phyloP scores from a whole-genome alignment of 2,329 filamentous ascomycete genomes.

The Fusarium sp. region DNA sequence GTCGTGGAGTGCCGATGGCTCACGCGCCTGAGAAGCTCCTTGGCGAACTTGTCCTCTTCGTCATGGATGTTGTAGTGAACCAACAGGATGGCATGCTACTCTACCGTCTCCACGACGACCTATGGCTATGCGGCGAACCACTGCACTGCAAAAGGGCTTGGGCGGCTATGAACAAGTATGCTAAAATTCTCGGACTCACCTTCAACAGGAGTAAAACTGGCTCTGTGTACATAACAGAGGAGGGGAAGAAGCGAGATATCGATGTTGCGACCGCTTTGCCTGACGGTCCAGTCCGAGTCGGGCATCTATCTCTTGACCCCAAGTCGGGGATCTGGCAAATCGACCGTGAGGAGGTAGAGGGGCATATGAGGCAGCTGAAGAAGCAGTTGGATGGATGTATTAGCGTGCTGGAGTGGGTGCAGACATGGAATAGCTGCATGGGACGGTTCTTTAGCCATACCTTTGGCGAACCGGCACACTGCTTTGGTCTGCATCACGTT shows the following conservation, averaged over 20 bases:
- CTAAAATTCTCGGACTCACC: neutral
- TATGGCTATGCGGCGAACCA: neutral
- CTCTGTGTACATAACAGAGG: neutral
- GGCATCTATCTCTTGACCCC: neutral
- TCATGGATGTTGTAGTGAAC: neutral
- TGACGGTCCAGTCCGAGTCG: neutral
- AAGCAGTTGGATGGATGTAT: neutral
- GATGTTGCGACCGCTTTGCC: neutral
- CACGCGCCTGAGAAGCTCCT: neutral
- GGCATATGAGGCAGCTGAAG: neutral
- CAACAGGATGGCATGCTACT: neutral
- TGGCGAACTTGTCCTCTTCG: neutral
- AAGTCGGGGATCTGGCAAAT: neutral
- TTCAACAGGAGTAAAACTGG: neutral
- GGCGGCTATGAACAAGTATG: neutral
- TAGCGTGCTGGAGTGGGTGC: neutral
- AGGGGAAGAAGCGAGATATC: fast-evolving
- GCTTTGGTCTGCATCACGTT: neutral
- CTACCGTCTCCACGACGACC: neutral
- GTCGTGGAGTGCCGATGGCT: neutral
- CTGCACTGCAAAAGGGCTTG: neutral
- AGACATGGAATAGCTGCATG: constrained; percentile 2
- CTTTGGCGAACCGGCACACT: neutral
- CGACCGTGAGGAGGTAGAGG: neutral
- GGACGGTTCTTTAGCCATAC: neutral